Percentiles rank a stretch among this genome's conserved stretches.
Conservation (phyloP, 306 rosid genomes). For the Lupinus albus region DNA sequence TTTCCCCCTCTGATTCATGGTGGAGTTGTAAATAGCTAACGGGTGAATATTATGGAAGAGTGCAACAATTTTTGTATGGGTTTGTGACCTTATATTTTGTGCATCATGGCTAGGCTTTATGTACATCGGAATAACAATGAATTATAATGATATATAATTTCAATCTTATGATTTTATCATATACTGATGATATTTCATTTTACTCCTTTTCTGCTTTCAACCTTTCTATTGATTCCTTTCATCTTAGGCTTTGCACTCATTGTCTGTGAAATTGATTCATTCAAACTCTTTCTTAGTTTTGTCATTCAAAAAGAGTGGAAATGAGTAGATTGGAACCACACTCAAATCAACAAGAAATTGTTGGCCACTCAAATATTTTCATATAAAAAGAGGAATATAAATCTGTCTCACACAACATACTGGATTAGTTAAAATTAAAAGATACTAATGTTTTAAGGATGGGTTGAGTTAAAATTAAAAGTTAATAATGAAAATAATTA, state of each 20-base stretch:
- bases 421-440: no score
- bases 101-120: constrained; percentile 37
- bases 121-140: constrained; percentile 55
- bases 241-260: constrained; percentile 6
- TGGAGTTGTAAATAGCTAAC: constrained; percentile 66
- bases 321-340: no score
- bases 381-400: no score
- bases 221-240: constrained; percentile 7
- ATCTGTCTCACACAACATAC: no score
- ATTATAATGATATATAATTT: constrained; percentile 41
- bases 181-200: neutral
- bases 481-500: no score
- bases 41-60: constrained; percentile 43
- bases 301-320: no score
- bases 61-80: constrained; percentile 50
- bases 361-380: no score
- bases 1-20: constrained; percentile 38
- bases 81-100: constrained; percentile 37
- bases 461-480: no score
- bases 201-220: constrained; percentile 27
- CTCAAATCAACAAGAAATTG: no score
- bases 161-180: constrained; percentile 28
- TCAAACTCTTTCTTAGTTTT: no score
- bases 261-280: neutral
- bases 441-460: no score